Conservation (phyloP, 2,329 filamentous ascomycete genomes). For the Botrytis elliptica region DNA sequence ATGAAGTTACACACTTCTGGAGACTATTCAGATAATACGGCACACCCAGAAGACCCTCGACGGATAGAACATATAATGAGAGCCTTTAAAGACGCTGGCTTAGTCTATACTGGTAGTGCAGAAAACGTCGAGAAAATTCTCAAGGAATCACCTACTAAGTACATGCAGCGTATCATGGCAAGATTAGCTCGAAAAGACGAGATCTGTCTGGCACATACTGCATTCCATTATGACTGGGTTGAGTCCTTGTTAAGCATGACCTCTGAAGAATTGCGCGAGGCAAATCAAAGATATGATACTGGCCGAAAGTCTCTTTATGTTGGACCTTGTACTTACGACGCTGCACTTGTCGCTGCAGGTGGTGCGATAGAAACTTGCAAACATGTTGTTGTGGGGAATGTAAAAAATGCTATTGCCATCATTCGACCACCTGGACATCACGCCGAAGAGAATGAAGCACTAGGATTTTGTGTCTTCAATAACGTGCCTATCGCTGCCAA, state of each 20-base stretch:
- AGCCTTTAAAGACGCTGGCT: slow-evolving; percentile 76
- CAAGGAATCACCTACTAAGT: slow-evolving; percentile 54
- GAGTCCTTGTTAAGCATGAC: slow-evolving; percentile 53
- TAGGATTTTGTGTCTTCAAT: slow-evolving; percentile 98
- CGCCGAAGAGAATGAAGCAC: slow-evolving; percentile 79
- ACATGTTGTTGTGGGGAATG: slow-evolving; percentile 76
- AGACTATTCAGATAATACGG: slow-evolving; percentile 67
- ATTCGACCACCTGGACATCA: slow-evolving; percentile 95
- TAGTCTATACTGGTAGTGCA: slow-evolving; percentile 65
- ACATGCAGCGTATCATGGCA: slow-evolving; percentile 75
- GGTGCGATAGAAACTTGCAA: slow-evolving; percentile 95
- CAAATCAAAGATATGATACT: slow-evolving; percentile 61
- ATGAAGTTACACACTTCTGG: slow-evolving; percentile 96
- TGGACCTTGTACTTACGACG: slow-evolving; percentile 76
- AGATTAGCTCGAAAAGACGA: slow-evolving; percentile 77
- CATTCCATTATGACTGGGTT: slow-evolving; percentile 79
- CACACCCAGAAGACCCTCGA: slow-evolving; percentile 91
- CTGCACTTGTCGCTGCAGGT: slow-evolving; percentile 80
- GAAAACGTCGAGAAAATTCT: slow-evolving; percentile 53
- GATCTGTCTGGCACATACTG: slow-evolving; percentile 74
- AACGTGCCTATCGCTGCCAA: slow-evolving; percentile 93
- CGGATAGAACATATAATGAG: slow-evolving; percentile 93
- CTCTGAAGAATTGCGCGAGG: slow-evolving; percentile 63
- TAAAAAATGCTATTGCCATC: slow-evolving; percentile 94
- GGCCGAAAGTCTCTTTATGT: slow-evolving; percentile 79